Conservation (phyloP, 164 flowering plant genomes). For the Chimonanthus salicifolius region DNA sequence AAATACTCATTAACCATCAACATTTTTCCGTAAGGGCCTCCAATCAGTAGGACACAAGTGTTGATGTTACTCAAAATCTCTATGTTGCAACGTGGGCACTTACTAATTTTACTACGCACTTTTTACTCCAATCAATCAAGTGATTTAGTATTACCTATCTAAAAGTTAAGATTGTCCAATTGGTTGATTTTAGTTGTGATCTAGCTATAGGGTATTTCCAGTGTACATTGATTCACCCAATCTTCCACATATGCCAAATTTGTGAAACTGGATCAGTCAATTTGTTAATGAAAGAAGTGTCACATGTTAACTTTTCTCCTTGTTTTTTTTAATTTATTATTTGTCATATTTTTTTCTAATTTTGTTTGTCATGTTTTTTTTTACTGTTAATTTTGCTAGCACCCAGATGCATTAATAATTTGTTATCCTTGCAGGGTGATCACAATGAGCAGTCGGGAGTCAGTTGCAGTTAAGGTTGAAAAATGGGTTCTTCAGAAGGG, state of each 20-base stretch:
- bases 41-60: no score
- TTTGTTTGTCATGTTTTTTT: neutral
- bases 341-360: neutral
- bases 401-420: neutral
- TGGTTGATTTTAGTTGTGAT: no score
- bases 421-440: slow-evolving; percentile 32
- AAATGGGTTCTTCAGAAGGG: slow-evolving; percentile 55
- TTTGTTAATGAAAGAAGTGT: neutral
- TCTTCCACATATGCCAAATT: neutral
- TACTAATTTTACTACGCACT: no score
- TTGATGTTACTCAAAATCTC: no score
- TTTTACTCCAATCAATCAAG: no score
- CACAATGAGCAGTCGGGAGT: slow-evolving; percentile 34
- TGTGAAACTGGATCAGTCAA: neutral
- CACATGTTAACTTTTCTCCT: neutral
- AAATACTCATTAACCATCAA: no score
- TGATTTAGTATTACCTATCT: no score
- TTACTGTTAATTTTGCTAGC: neutral
- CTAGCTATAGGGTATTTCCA: neutral
- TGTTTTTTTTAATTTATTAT: neutral
- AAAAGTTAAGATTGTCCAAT: no score
- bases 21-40: no score
- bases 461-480: slow-evolving; percentile 47
- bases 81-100: no score
- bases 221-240: neutral